Base-by-base conservation (phyloP, 2,329 filamentous ascomycete genomes). In the Coniochaeta hoffmannii region DNA sequence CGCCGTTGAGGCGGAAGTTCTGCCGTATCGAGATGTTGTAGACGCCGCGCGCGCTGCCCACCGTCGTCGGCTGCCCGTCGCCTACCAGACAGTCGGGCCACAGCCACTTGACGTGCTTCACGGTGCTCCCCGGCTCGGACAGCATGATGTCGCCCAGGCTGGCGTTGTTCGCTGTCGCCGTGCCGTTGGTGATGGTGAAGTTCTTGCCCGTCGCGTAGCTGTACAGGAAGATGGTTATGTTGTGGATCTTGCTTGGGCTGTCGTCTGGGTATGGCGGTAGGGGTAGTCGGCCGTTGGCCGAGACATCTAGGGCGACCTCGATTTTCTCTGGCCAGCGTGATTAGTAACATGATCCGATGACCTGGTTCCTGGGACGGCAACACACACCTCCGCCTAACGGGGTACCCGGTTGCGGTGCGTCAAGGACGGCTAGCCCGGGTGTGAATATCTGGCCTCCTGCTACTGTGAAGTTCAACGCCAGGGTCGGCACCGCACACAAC, bases 11-110 rank as follows among this genome's bases (percentile, higher is more conserved):
- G 12, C 82, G 78, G 66, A 87, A 89, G 62, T 78, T 85, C 63
- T 89, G 86, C 55, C 85, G 84, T 62, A 89, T 87, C 6, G 85
- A 87, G 63, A 89, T 84, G 62, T 89, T 89, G 65, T 89, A 89
- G 17, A 73, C 70, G 2, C 85, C 86, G 2, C 83, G 75, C 24
- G 78, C 79, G 53, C 77, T 82, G 56, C 72, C 71, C 0, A 69
- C 66, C 3, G 69, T 66, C 1, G 66, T 62, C 26, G 77, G 73
- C 60, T 77, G 67, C 2, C 82, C 82, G 52, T 85, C 72, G 17
- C 86, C 86, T 2, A 83, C 81, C 0, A 89, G 73, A 62, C 86
- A 89, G 56, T 80, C 78, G 0, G 87, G 86, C 86, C 86, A 89
- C 19, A 80, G 73, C 83, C 86, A 89, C 64, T 85, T 85, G 58